phyloP scores from a whole-genome alignment of 345 rosid genomes.

The Salix brachista region DNA sequence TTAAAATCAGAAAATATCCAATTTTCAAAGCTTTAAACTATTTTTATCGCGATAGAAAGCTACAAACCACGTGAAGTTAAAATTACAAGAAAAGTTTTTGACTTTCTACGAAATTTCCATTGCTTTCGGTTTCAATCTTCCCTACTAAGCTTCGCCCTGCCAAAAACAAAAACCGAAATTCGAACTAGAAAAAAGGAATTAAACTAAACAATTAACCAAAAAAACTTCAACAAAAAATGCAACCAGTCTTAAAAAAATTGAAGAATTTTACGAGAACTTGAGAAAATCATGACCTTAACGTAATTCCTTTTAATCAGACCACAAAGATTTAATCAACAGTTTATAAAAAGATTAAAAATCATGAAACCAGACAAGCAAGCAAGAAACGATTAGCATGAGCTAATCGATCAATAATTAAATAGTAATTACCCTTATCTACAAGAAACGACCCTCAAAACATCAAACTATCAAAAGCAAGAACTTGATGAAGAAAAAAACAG shows the following conservation, averaged over 20 bases:
- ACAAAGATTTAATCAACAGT: background rate
- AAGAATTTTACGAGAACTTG: background rate
- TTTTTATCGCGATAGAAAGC: background rate
- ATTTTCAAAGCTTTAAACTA: background rate
- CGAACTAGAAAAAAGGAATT: background rate
- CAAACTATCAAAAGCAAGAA: background rate
- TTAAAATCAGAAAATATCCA: background rate
- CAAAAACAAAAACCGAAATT: constrained; percentile 13
- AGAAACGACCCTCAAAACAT: background rate
- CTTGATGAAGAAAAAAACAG: background rate
- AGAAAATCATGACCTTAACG: background rate
- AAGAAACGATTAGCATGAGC: background rate
- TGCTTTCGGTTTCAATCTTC: constrained; percentile 9
- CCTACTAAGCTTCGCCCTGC: constrained; percentile 19
- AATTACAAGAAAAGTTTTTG: background rate
- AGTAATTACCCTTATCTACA: background rate
- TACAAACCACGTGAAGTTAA: background rate
- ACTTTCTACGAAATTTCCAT: constrained; percentile 23
- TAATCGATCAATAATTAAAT: background rate
- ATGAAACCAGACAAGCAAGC: background rate
- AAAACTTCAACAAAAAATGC: background rate
- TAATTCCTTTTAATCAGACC: background rate
- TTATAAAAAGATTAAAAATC: background rate
- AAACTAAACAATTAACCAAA: background rate
- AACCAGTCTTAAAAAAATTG: background rate